A percentile compares a stretch with the other conserved stretches of the same genome.
These are phyloP conservation scores for Diophrys appendiculata DNA, from an alignment of 73 alveolate genomes.

Conservation along the genomic window DNA sequence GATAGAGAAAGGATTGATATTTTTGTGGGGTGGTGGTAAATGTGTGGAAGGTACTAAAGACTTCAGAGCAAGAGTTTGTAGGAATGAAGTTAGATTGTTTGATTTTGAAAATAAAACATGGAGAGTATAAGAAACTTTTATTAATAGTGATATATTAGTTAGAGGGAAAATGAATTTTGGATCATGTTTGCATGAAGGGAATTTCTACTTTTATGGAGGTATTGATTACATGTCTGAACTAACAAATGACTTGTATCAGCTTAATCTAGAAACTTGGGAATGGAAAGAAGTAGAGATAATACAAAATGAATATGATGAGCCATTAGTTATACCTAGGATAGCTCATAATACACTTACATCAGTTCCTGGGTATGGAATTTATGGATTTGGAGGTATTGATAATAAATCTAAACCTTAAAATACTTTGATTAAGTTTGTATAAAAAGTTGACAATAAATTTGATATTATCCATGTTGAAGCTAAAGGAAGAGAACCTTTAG, in stretches of 20 bases:
- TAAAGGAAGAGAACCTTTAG: background rate
- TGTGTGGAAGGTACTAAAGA: background rate
- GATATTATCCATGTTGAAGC: background rate
- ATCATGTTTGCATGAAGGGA: background rate
- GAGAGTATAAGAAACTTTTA: background rate
- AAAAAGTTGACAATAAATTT: background rate
- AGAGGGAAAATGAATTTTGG: constrained; percentile 11
- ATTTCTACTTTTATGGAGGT: constrained; percentile 14
- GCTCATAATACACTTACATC: background rate
- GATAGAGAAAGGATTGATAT: background rate
- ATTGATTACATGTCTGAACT: background rate
- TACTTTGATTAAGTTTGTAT: too few relatives aligned
- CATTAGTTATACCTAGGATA: background rate
- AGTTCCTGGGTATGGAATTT: background rate
- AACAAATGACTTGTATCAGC: background rate
- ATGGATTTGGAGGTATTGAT: background rate
- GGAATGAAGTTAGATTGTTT: background rate
- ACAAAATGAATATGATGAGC: background rate
- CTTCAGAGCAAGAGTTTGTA: background rate
- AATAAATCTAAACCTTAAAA: background rate
- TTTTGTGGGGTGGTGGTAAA: constrained; percentile 16
- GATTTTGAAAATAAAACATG: background rate
- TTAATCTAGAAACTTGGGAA: background rate
- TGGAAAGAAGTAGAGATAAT: background rate
- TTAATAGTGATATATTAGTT: background rate